These are phyloP conservation scores for Mrakia blollopis DNA, from an alignment of 768 basidiomycete species.

Conservation along the genomic window DNA sequence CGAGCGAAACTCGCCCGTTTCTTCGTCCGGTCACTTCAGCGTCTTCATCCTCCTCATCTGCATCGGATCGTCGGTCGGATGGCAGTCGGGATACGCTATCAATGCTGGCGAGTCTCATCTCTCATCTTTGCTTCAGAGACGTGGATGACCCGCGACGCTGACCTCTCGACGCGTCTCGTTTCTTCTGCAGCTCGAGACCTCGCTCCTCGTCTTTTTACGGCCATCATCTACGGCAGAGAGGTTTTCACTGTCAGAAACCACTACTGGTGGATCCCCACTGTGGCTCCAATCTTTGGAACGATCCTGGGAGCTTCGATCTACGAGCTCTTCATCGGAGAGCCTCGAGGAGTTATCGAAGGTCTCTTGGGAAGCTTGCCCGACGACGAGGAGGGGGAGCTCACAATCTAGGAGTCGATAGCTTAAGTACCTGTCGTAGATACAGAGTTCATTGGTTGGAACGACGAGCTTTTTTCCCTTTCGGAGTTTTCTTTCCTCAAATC, in stretches of 20 bases:
- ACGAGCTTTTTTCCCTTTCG: too few relatives aligned
- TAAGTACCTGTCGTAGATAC: too few relatives aligned
- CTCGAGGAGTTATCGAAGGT: slow-evolving; percentile 20
- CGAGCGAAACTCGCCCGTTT: slow-evolving; percentile 14
- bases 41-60: slow-evolving; percentile 30
- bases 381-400: slow-evolving; percentile 19
- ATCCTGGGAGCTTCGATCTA: slow-evolving; percentile 14
- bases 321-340: slow-evolving; percentile 27
- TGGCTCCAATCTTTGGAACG: slow-evolving; percentile 27
- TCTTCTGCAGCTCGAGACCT: slow-evolving; percentile 23
- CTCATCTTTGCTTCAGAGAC: neutral
- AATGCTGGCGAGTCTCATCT: slow-evolving; percentile 18
- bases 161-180: neutral
- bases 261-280: slow-evolving; percentile 31
- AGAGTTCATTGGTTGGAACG: too few relatives aligned
- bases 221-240: slow-evolving; percentile 26
- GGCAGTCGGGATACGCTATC: slow-evolving; percentile 31
- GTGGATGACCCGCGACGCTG: neutral
- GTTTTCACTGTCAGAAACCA: slow-evolving; percentile 18
- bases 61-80: slow-evolving; percentile 18
- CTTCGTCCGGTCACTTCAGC: slow-evolving; percentile 7
- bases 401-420: neutral
- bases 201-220: slow-evolving; percentile 27
- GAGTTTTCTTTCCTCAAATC: too few relatives aligned
- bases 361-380: slow-evolving; percentile 12